Conservation (phyloP, 1,139 yeast species). For the Saccharomycopsis hybrid region DNA sequence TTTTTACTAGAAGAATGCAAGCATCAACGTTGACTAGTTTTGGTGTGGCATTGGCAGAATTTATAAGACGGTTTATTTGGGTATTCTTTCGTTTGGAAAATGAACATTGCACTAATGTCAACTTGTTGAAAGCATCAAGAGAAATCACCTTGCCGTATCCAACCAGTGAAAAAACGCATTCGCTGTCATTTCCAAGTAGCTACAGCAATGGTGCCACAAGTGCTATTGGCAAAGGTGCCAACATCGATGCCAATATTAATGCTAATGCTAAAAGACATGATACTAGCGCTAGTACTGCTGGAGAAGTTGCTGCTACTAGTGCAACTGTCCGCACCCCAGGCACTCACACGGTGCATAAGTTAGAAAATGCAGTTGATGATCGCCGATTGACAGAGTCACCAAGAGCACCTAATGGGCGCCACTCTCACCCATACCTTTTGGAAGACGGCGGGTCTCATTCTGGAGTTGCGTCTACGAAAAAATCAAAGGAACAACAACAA, state of each 20-base stretch:
- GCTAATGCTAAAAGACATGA: no score
- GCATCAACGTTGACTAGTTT: slow-evolving; percentile 92
- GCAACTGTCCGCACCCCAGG: neutral
- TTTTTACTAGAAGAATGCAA: slow-evolving; percentile 43
- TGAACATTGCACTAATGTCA: slow-evolving; percentile 89
- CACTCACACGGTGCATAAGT: neutral
- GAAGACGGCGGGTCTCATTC: no score
- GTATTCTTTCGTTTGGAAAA: slow-evolving; percentile 88
- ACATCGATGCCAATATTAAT: neutral
- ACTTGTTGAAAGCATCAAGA: slow-evolving; percentile 75
- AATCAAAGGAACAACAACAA: no score
- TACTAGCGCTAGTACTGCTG: neutral
- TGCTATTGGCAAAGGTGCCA: neutral
- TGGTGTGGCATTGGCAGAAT: slow-evolving; percentile 73
- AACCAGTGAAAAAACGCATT: slow-evolving; percentile 24
- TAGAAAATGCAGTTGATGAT: no score
- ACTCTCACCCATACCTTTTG: no score
- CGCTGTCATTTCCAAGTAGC: slow-evolving; percentile 18
- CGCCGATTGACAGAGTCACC: no score
- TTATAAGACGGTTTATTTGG: slow-evolving; percentile 82
- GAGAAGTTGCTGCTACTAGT: neutral
- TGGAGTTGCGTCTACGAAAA: no score
- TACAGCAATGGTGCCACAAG: neutral
- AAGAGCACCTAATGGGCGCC: no score
- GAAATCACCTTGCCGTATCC: slow-evolving; percentile 83